Evolutionary conservation across 2,329 filamentous ascomycete genomes (phyloP).

Genomic region (Colletotrichum lini): DNA sequence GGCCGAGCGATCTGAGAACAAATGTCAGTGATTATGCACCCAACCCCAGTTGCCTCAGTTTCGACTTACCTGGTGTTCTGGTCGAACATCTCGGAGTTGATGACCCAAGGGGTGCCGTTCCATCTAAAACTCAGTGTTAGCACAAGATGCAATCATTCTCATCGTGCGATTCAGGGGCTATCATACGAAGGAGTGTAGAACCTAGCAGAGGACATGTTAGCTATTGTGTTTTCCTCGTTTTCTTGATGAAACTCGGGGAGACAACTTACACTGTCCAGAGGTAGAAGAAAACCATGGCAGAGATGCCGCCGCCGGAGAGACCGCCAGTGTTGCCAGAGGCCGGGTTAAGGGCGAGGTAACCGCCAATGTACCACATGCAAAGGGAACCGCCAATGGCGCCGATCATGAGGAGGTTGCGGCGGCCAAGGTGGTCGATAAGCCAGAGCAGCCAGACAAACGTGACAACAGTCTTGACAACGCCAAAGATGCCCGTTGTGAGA

Average conservation of each 20-base stretch:
- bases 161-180: background rate
- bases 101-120: slow-evolving; percentile 83
- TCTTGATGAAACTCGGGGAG: background rate
- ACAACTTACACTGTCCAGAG: slow-evolving; percentile 68
- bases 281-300: slow-evolving; percentile 80
- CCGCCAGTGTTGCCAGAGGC: slow-evolving; percentile 47
- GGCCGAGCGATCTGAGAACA: slow-evolving; percentile 68
- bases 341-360: slow-evolving; percentile 63
- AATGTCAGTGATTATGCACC: slow-evolving; percentile 57
- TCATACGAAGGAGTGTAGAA: slow-evolving; percentile 75
- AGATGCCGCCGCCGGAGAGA: slow-evolving; percentile 64
- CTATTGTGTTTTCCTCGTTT: background rate
- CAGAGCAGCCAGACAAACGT: slow-evolving; percentile 79
- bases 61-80: slow-evolving; percentile 61
- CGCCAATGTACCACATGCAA: slow-evolving; percentile 74
- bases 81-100: slow-evolving; percentile 83
- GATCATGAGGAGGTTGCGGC: slow-evolving; percentile 73
- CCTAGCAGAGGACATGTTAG: slow-evolving; percentile 48
- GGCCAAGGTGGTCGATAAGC: slow-evolving; percentile 73
- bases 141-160: background rate
- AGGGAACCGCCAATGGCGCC: slow-evolving; percentile 70
- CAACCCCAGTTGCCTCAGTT: background rate
- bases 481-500: slow-evolving; percentile 81
- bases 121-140: slow-evolving; percentile 53
- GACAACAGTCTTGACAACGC: slow-evolving; percentile 79